A percentile compares a stretch with the other conserved stretches of the same genome.
Evolutionary conservation across 305 asterid species (phyloP).

Genomic region (Lippia alba): DNA sequence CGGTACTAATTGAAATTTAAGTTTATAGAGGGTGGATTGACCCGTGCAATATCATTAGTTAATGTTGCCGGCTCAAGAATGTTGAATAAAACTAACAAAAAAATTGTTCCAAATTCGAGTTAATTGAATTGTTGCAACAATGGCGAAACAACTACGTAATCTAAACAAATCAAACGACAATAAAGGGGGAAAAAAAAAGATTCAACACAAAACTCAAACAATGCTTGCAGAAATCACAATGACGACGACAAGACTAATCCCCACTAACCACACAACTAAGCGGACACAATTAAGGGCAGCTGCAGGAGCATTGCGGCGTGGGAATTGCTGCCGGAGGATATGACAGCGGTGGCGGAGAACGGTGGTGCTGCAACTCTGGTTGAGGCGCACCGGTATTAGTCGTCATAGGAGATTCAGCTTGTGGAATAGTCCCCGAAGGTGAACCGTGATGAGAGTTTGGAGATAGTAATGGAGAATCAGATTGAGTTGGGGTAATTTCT

Average conservation of each 20-base stretch:
- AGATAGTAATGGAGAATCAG: background rate
- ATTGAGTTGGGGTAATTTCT: no score
- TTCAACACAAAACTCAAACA: slow-evolving; percentile 15
- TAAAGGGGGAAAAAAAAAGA: background rate
- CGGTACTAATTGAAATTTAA: no score
- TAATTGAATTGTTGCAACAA: no score
- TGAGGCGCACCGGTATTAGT: slow-evolving; percentile 1
- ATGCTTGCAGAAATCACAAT: slow-evolving; percentile 12
- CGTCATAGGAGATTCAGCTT: background rate
- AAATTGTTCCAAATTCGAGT: no score
- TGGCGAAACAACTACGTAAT: no score
- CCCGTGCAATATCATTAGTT: no score
- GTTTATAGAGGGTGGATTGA: no score
- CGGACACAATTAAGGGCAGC: slow-evolving; percentile 20
- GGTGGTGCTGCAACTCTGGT: slow-evolving; percentile 5
- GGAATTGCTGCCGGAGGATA: background rate
- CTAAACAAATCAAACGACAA: background rate
- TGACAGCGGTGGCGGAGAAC: slow-evolving; percentile 14
- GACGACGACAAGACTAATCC: slow-evolving; percentile 19
- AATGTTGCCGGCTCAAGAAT: no score
- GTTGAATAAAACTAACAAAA: no score
- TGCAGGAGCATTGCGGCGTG: slow-evolving; percentile 28
- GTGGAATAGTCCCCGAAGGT: background rate
- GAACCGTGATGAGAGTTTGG: background rate
- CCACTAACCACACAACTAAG: slow-evolving; percentile 23